Base-by-base conservation (phyloP, 306 rosid species). In the Psophocarpus tetragonolobus region DNA sequence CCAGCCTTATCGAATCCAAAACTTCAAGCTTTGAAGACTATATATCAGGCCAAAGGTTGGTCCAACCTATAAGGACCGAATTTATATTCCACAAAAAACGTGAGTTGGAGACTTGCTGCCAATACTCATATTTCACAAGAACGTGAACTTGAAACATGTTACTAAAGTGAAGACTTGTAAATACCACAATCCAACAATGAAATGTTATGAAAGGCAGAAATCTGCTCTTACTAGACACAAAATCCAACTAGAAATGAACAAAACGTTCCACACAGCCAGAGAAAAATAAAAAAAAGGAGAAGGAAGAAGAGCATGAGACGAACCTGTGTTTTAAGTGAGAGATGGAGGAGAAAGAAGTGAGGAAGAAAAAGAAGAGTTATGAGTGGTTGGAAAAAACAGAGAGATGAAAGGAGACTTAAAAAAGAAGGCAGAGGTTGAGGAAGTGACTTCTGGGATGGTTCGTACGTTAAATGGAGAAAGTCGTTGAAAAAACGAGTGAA, bases 401-500 rank as follows among this genome's bases (percentile, higher is more conserved):
- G 58, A 65, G 21, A 17, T 18, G 5, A 26, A 8, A 41, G 10
- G 1, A 80, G 72, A 26, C 29, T 44, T 69, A 57, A 4, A n/a
- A 6, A 53, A 69, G 15, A 69, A 75, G 76, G 67, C n/a, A 18
- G 42, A 74, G 12, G 56, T 11, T 5, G 42, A 48, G 26, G 75
- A 74, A 62, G 6, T 56, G 41, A n/a, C 33, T 77, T 82, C 61
- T 56, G 60, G 27, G 76, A 78, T 66, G 73, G 75, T 77, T 82
- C 66, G 54, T 42, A 67, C 18, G 35, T 15, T 29, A 18, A 7
- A 50, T 32, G 53, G 41, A 66, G 69, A 61, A 44, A 73, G 84
- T 68, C 65, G 85, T 82, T 68, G 86, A 81, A 82, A 80, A 83
- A 80, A 79, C 85, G 84, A 85, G 87, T 70, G 11, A 60, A 44